Evolutionary conservation across 2,329 filamentous ascomycete genomes (phyloP).

Genomic region (Hirsutella thompsonii): DNA sequence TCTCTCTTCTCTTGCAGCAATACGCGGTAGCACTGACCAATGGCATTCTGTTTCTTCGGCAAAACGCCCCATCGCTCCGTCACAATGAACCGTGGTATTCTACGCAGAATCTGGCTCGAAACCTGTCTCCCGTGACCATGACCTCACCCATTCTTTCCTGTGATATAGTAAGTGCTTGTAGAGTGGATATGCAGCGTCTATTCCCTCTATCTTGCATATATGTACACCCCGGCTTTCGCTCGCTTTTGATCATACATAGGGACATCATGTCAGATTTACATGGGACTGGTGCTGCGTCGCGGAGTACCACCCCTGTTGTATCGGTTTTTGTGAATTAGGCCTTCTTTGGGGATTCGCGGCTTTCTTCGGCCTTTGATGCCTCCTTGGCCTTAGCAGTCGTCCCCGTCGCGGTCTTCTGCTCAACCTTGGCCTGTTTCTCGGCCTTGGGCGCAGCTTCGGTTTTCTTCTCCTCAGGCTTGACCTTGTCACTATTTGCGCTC

Average conservation of each 20-base stretch:
- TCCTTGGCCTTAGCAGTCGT: too few species aligned
- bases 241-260: constrained; percentile 4
- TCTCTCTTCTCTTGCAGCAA: constrained; percentile 1
- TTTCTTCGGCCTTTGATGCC: neutral
- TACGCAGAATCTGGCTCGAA: too few species aligned
- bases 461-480: constrained; percentile 9
- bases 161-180: neutral
- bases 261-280: constrained; percentile 6
- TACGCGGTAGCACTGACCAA: neutral
- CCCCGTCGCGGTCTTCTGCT: neutral
- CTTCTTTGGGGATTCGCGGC: neutral
- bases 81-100: too few species aligned
- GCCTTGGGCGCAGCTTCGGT: neutral
- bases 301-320: neutral
- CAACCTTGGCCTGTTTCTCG: neutral
- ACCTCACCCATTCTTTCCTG: too few species aligned
- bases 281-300: neutral
- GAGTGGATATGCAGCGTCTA: constrained; percentile 3
- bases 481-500: constrained; percentile 13
- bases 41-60: neutral
- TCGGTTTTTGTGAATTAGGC: too few species aligned
- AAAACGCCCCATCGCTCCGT: neutral
- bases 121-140: too few species aligned
- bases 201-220: constrained; percentile 1
- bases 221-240: constrained; percentile 1